phyloP scores from a whole-genome alignment of 306 rosid species.

The Citrullus amarus region DNA sequence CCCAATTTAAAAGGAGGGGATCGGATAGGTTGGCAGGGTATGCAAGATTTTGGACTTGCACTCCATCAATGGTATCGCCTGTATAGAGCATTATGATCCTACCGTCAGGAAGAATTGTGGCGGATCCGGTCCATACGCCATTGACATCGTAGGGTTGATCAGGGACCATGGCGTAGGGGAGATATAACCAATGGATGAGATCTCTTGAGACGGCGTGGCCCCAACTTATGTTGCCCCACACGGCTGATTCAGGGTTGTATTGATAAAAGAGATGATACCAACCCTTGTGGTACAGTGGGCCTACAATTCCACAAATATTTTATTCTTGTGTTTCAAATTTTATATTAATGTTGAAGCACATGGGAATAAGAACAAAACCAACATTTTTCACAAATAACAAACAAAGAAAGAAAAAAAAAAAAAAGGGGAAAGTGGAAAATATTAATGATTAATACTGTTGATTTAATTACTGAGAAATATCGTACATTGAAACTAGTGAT shows the following conservation, averaged over 20 bases:
- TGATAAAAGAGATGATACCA: constrained; percentile 89
- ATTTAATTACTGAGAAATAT: neutral
- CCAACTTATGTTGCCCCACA: constrained; percentile 89
- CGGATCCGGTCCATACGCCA: constrained; percentile 84
- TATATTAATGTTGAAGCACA: neutral
- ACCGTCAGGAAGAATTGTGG: constrained; percentile 62
- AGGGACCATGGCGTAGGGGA: constrained; percentile 54
- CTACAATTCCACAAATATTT: constrained; percentile 14
- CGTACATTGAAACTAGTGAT: neutral
- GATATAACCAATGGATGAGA: constrained; percentile 74
- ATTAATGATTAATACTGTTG: neutral
- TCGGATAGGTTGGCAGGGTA: constrained; percentile 62
- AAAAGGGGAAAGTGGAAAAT: neutral
- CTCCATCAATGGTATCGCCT: constrained; percentile 28
- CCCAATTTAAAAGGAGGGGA: constrained; percentile 73
- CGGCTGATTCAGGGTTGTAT: constrained; percentile 69
- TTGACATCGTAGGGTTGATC: constrained; percentile 44
- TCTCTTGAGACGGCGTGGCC: constrained; percentile 75
- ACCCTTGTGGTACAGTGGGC: constrained; percentile 58
- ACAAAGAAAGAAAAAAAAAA: neutral
- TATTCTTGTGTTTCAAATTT: neutral
- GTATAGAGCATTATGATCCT: constrained; percentile 59
- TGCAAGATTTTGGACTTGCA: constrained; percentile 71
- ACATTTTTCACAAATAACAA: neutral
- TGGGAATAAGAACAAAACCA: neutral